phyloP scores from a whole-genome alignment of 2,329 filamentous ascomycete species.

The Pseudogymnoascus sp. region DNA sequence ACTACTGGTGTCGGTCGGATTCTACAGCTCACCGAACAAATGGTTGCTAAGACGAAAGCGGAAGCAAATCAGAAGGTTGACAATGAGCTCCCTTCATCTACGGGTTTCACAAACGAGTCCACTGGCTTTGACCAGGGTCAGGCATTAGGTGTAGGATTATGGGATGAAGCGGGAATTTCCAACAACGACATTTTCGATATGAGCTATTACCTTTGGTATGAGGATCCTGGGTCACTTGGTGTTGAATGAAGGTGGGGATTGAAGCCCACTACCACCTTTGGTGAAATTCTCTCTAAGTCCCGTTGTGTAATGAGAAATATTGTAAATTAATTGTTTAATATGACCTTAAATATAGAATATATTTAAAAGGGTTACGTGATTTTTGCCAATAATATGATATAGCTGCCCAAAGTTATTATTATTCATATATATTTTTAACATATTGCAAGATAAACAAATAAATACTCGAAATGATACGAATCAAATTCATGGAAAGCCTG shows the following conservation, averaged over 20 bases:
- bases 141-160: background rate
- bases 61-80: background rate
- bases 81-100: background rate
- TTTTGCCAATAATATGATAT: background rate
- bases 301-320: background rate
- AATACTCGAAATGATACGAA: background rate
- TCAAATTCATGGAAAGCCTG: background rate
- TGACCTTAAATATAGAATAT: too few species aligned
- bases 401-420: background rate
- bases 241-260: background rate
- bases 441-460: background rate
- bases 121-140: background rate
- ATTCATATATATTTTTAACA: background rate
- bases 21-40: background rate
- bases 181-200: slow-evolving; percentile 8
- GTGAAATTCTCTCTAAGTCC: background rate
- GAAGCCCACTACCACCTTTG: background rate
- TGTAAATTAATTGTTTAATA: background rate
- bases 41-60: background rate
- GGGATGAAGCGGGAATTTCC: background rate
- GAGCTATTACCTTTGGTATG: slow-evolving; percentile 12
- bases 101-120: background rate
- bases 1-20: slow-evolving; percentile 7
- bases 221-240: slow-evolving; percentile 8
- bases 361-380: background rate